Percentiles rank a stretch among this genome's conserved stretches.
phyloP scores from a whole-genome alignment of 1,139 yeast genomes.

The Yamadazyma diddensiae region DNA sequence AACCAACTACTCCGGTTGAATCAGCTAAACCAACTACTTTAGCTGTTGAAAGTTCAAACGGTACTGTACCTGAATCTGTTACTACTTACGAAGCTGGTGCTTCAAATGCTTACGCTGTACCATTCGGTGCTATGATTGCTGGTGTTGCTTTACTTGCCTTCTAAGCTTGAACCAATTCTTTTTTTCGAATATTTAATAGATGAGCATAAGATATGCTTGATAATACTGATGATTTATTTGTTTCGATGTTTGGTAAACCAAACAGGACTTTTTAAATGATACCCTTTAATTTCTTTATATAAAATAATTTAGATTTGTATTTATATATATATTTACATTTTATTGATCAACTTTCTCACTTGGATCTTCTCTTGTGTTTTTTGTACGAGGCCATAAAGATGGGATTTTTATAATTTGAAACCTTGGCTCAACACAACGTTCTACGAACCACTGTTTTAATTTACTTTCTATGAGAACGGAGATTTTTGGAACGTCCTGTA shows the following conservation, averaged over 20 bases:
- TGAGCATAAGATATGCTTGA: neutral
- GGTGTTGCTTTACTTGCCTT: conserved; percentile 18
- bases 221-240: conserved; percentile 1
- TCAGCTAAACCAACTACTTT: conserved; percentile 9
- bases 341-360: conserved; percentile 3
- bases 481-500: conserved; percentile 91
- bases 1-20: conserved; percentile 2
- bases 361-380: conserved; percentile 54
- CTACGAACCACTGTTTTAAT: conserved; percentile 85
- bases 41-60: conserved; percentile 3
- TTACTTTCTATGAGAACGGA: conserved; percentile 80
- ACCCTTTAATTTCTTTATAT: conserved; percentile 1
- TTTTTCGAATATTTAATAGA: conserved; percentile 1
- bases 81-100: conserved; percentile 18
- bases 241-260: conserved; percentile 4
- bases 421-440: conserved; percentile 90
- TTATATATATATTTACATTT: conserved; percentile 2
- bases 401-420: conserved; percentile 84
- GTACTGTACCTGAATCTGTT: conserved; percentile 8
- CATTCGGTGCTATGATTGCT: conserved; percentile 21
- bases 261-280: conserved; percentile 1
- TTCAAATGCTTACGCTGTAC: conserved; percentile 14
- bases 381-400: conserved; percentile 84
- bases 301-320: conserved; percentile 1
- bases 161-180: conserved; percentile 9